These are phyloP conservation scores for Coleophoma crateriformis DNA, from an alignment of 2,329 filamentous ascomycete species.

Conservation along the genomic window DNA sequence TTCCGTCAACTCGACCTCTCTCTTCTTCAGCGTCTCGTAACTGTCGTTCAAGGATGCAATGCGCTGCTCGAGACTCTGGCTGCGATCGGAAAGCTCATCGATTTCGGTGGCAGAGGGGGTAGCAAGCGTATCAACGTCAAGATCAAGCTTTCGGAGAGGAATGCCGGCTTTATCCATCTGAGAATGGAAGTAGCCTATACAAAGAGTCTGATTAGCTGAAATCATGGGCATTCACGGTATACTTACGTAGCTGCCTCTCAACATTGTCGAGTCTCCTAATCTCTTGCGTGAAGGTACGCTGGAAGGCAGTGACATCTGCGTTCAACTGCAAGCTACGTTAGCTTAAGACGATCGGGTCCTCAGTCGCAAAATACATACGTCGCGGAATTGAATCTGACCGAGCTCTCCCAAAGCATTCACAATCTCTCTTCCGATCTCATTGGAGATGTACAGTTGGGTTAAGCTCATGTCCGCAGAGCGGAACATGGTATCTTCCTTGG, in stretches of 20 bases:
- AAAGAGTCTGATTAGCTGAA: slow-evolving; percentile 7
- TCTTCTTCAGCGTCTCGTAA: slow-evolving; percentile 97
- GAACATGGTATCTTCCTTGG: slow-evolving; percentile 87
- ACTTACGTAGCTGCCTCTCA: slow-evolving; percentile 90
- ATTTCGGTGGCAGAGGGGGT: slow-evolving; percentile 91
- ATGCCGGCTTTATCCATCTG: slow-evolving; percentile 96
- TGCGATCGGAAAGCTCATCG: slow-evolving; percentile 88
- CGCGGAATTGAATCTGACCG: slow-evolving; percentile 92
- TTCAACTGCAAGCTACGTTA: slow-evolving; percentile 63
- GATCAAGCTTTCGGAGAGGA: slow-evolving; percentile 80
- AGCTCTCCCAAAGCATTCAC: slow-evolving; percentile 95
- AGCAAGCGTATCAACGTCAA: slow-evolving; percentile 81
- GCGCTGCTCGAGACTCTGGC: slow-evolving; percentile 87
- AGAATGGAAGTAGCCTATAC: slow-evolving; percentile 78
- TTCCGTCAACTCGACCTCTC: slow-evolving; percentile 93
- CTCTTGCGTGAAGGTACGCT: slow-evolving; percentile 95
- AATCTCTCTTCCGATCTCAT: slow-evolving; percentile 97
- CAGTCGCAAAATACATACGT: slow-evolving; percentile 50
- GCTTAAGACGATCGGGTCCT: background rate
- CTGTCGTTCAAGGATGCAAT: slow-evolving; percentile 92
- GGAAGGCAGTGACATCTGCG: slow-evolving; percentile 86
- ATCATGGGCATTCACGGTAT: background rate
- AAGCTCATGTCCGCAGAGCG: slow-evolving; percentile 99
- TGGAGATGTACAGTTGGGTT: slow-evolving; percentile 98
- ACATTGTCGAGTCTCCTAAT: slow-evolving; percentile 97